Base-by-base conservation (phyloP, 768 basidiomycete species). In the Auricularia sp. region DNA sequence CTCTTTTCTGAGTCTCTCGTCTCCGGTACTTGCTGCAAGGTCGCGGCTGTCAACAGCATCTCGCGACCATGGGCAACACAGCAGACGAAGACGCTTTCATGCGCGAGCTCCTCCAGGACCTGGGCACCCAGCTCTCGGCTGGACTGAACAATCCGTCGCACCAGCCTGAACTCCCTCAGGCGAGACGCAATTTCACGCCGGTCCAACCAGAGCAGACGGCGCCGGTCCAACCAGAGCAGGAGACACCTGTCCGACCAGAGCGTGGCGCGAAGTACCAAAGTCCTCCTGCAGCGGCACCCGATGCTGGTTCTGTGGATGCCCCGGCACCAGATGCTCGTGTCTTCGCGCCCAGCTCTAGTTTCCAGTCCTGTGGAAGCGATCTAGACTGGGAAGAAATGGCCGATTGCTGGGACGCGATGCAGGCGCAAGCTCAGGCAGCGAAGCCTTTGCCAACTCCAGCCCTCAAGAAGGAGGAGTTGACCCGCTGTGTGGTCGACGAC, bases 11-110 rank as follows among this genome's bases (percentile, higher is more conserved):
- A 29, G 29, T 29, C 29, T 29, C 29, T 29, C 29, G 29, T 29
- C 29, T 0, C 29, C 29, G 29, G 29, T 29, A 29, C 29, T 29
- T 29, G 29, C 29, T 29, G 29, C 29, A 29, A 29, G 29, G 2
- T 29, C 29, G 29, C 29, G 29, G 29, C 29, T 29, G 0, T 29
- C 29, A 29, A 29, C 29, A 29, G 29, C 29, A 29, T 29, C 29
- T 29, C 29, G 29, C 1, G 7, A 54, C 54, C 54, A 29, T 29
- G 29, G 54, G 10, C 54, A 42, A 42, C 39, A 54, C 29, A 18
- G 54, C 54, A 8, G 84, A 84, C 47, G 88, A 90, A 67, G 79
- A 80, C 34, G 82, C 75, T 3, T 85, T 91, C 70, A 82, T 92
- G 78, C 75, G 77, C 14, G 74, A 70, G 34, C 70, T 89, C 1